A percentile compares a stretch with the other conserved stretches of the same genome.
Evolutionary conservation across 805 yeast species (phyloP).

Genomic region (Candida arabinofermentans): DNA sequence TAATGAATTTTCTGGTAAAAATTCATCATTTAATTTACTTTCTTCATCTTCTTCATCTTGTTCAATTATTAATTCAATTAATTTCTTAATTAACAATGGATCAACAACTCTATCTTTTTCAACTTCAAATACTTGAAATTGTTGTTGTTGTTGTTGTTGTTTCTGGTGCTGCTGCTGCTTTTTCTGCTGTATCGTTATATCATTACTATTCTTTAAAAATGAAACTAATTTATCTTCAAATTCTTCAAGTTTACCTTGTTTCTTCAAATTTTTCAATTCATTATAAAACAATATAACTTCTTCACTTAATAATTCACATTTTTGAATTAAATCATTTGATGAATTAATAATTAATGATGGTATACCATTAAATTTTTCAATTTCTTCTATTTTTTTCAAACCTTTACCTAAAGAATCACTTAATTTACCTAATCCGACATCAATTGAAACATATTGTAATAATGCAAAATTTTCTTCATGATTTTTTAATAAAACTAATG

Average conservation of each 20-base stretch:
- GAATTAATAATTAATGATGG: constrained; percentile 19
- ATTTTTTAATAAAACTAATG: constrained; percentile 38
- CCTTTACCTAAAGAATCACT: constrained; percentile 70
- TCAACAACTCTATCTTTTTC: constrained; percentile 67
- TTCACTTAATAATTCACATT: constrained; percentile 15
- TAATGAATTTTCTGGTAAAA: constrained; percentile 54
- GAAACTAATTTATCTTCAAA: constrained; percentile 29
- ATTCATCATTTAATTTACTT: constrained; percentile 24
- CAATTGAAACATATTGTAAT: constrained; percentile 43
- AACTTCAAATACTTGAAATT: constrained; percentile 50
- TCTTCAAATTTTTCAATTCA: constrained; percentile 20
- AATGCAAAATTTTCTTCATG: constrained; percentile 40
- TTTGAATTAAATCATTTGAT: constrained; percentile 20
- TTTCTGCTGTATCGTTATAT: constrained; percentile 18
- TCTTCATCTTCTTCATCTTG: constrained; percentile 12
- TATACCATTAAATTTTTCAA: constrained; percentile 22
- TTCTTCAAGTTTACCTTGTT: constrained; percentile 24
- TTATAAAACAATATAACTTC: constrained; percentile 28
- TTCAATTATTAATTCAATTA: constrained; percentile 38
- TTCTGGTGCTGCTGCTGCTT: constrained; percentile 13
- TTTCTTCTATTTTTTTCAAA: constrained; percentile 21
- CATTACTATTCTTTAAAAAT: constrained; percentile 26
- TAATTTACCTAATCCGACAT: constrained; percentile 64
- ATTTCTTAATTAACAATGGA: constrained; percentile 44
- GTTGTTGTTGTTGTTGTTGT: constrained; percentile 23